Base-by-base conservation (phyloP, 179 eudicot species). In the Camellia oleifera region DNA sequence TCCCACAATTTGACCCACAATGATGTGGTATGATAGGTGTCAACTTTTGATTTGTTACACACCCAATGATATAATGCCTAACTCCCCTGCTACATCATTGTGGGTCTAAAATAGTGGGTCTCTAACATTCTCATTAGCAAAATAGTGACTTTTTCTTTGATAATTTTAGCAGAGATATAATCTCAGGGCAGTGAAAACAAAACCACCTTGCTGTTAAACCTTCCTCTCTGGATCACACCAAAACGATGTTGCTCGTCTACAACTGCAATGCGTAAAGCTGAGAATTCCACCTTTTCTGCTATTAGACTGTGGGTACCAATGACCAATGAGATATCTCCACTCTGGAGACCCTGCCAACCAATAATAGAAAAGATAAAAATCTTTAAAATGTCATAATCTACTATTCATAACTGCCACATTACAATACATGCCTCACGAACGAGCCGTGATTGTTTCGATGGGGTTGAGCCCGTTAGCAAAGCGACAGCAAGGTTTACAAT, bases 201-300 rank as follows among this genome's bases (percentile, higher is more conserved):
- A 66, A 71, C 81, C 87, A 96, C 99, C 98, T 96, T 96, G 86
- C 97, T 92, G 85, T 94, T 94, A 72, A 96, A 94, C 56, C 83
- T 86, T 81, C 98, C 99, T 85, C 99, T 91, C 85, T 96, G 99
- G 81, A 96, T 91, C 80, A 96, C 99, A 82, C 99, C 99, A 83
- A 96, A 96, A 54, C 99, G 94, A 77, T 96, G 99, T 79, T 96
- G 99, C 80, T 96, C 99, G 73, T 96, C 99, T 63, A 94, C 89
- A 72, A 96, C 92, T 63, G 98, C 97, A 69, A 96, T 93, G 76
- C 98, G 90, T 81, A 96, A 88, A 80, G 93, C 83, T 53, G 88
- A 89, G 85, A 96, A 96, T 77, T 85, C 91, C 70, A 96, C 93
- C 48, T 89, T 90, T 52, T 94, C 97, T 61, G 96, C 92, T 74